Base-by-base conservation (phyloP, 805 yeast genomes). In the Babjeviella inositovora region DNA sequence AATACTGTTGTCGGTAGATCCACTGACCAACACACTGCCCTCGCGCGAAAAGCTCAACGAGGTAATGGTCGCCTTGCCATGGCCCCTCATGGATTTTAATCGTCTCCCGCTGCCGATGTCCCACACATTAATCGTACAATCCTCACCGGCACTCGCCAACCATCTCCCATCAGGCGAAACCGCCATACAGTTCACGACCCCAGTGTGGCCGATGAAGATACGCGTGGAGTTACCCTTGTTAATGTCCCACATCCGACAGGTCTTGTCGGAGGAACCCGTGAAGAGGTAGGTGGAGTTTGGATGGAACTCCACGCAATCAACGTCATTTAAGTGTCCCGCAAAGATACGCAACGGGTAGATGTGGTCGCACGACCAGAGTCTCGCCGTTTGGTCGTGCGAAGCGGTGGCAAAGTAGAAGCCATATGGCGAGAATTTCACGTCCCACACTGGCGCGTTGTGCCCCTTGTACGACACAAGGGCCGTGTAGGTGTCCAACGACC, bases 381-480 rank as follows among this genome's bases (percentile, higher is more conserved):
- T 64, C 1, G 97, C 97, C 0, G 98, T 90, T 45, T 85, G 96
- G 43, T 90, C 99, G 42, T 85, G 95, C 3, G 95, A 81, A 0
- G 92, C 95, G 0, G 96, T 85, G n/a, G 92, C 95, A 48, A 90
- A 90, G 51, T 90, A 90, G 50, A 90, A 97, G 5, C 98, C 98
- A 37, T 79, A 54, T 3, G 98, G 98, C 3, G 93, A 73, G 41
- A 82, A 90, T 37, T 76, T 67, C 6, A 90, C 96, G 43, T 90
- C 97, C 98, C 98, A 90, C 14, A 90, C 77, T 1, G 98, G 97
- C 35, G 81, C 92, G 38, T 73, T 81, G 43, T 90, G 99, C 6
- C 97, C 96, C 45, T 81, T 82, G 51, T 90, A 90, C n/a, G 84
- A 67, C 2, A 90, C 98, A 23, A 90, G 57, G 2, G 92, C 73